A percentile compares a stretch with the other conserved stretches of the same genome.
phyloP scores from a whole-genome alignment of 805 yeast genomes.

The Millerozyma miso region DNA sequence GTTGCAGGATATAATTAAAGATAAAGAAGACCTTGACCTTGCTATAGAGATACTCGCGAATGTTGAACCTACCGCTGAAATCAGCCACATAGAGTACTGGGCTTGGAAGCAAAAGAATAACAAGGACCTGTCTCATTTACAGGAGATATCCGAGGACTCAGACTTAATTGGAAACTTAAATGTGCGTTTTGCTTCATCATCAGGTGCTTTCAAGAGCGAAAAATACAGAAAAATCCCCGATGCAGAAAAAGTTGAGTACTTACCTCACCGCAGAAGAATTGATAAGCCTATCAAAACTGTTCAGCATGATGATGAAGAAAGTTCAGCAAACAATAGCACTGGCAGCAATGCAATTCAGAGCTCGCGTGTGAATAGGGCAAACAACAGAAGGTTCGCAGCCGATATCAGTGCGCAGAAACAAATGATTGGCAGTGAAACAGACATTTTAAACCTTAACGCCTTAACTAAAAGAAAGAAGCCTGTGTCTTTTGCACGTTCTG shows the following conservation, averaged over 20 bases:
- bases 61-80: conserved; percentile 14
- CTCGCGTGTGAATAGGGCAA: conserved; percentile 82
- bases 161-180: conserved; percentile 26
- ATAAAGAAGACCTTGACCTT: conserved; percentile 66
- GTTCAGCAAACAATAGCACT: conserved; percentile 1
- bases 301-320: conserved; percentile 50
- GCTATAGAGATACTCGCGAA: conserved; percentile 42
- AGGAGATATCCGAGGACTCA: conserved; percentile 24
- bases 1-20: conserved; percentile 56
- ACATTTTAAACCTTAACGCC: conserved; percentile 77
- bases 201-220: conserved; percentile 66
- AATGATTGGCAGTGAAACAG: conserved; percentile 76
- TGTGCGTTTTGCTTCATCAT: conserved; percentile 32
- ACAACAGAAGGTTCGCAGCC: conserved; percentile 83
- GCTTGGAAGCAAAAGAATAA: conserved; percentile 55
- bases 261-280: conserved; percentile 74
- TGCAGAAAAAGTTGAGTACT: conserved; percentile 63
- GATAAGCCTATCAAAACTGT: conserved; percentile 72
- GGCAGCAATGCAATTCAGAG: conserved; percentile 41
- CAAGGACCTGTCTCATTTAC: conserved; percentile 10
- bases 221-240: conserved; percentile 76
- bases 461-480: conserved; percentile 88
- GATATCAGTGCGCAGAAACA: conserved; percentile 80
- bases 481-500: conserved; percentile 93
- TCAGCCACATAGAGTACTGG: conserved; percentile 52